phyloP scores from a whole-genome alignment of 2,329 filamentous ascomycete species.

The Fragosphaeria purpurea region DNA sequence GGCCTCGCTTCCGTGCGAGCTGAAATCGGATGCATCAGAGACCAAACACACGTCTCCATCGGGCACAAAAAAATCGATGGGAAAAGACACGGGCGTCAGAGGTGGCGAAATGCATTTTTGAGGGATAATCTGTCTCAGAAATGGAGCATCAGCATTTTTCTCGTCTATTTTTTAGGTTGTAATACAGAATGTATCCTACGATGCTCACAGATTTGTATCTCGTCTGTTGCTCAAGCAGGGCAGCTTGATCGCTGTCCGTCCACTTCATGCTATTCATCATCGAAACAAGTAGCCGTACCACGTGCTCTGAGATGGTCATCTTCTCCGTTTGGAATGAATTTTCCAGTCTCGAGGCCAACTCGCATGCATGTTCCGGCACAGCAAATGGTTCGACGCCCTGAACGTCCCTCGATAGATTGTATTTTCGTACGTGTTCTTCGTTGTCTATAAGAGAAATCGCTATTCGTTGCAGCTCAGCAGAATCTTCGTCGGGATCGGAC shows the following conservation, averaged over 20 bases:
- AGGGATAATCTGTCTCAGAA: neutral
- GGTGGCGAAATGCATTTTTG: conserved; percentile 5
- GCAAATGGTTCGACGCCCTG: neutral
- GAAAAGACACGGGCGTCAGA: conserved; percentile 1
- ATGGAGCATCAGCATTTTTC: neutral
- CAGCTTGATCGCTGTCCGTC: neutral
- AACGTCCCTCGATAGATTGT: neutral
- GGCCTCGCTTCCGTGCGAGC: conserved; percentile 8
- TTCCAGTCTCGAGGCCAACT: neutral
- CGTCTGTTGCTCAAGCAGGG: neutral
- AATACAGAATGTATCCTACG: no score
- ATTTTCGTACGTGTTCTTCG: neutral
- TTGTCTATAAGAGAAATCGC: neutral
- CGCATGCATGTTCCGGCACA: neutral
- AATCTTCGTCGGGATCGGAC: conserved; percentile 8
- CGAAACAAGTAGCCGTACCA: neutral
- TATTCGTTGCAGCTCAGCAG: neutral
- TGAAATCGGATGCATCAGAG: conserved; percentile 10
- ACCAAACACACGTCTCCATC: conserved; percentile 7
- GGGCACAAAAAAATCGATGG: neutral
- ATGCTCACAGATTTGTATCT: no score
- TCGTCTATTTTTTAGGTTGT: neutral
- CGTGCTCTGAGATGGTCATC: conserved; percentile 5
- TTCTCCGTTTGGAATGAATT: neutral
- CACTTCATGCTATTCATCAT: neutral